Evolutionary conservation across 2,329 filamentous ascomycete genomes (phyloP), one percentile per base, ranked within the genome.

Genomic region (Xylaria sp.): DNA sequence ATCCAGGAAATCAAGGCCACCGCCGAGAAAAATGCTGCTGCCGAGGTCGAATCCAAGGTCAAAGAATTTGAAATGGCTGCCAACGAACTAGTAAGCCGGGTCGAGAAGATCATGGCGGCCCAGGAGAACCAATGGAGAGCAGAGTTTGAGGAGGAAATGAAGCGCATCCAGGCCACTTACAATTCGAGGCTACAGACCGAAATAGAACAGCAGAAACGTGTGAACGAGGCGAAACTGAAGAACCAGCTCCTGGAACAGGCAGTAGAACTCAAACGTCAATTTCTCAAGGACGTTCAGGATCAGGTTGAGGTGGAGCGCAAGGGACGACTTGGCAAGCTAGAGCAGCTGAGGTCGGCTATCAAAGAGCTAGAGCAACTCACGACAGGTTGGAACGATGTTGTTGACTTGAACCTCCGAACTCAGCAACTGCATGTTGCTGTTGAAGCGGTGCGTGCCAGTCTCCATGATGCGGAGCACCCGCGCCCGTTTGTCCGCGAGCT

Each of bases 351-450:
- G 20, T 84, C 88, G 41, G 91, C 91, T 13, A 93, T 99, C 20
- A 86, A 87, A 48, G 93, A 97, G 76, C 89, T 99, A 13, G 94
- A 98, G 83, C 90, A 91, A 81, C 88, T 99, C 64, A 97, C 94
- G 1, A 88, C 89, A 1, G 91, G 94, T 73, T 98, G 94, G 94
- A 97, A 95, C 82, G 89, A 90, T 50, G 93, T 98, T 46, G 90
- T 99, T 25, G 94, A 98, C 79, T 86, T 89, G 69, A 98, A 96
- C 82, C 88, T 98, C 72, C 92, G 93, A 81, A 98, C 96, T 0
- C 96, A 99, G 82, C 94, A 98, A 83, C 90, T 99, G 34, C 94
- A 98, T 78, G 94, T 99, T 44, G 96, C 96, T 23, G 92, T 98
- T 37, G 96, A 99, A 79, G 94, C 95, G 48, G 94, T 98, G 61